Percentiles rank a stretch among this genome's conserved stretches.
Conservation (phyloP, 2,329 filamentous ascomycete species). For the Colletotrichum liriopes region DNA sequence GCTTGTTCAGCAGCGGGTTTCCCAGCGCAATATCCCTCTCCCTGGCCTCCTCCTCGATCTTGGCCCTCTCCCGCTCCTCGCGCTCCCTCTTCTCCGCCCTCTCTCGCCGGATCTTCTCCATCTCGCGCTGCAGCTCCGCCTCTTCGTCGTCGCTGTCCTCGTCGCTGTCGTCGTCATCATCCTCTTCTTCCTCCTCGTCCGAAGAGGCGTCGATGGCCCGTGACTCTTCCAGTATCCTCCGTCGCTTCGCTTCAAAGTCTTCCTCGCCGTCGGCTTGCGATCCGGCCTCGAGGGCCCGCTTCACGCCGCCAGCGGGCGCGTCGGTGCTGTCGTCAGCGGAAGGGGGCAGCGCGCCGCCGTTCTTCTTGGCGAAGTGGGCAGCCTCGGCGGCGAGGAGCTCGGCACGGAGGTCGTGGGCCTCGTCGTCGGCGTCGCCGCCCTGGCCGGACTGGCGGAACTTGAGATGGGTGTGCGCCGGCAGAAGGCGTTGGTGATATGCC, state of each 20-base stretch:
- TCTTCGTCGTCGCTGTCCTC: slow-evolving; percentile 86
- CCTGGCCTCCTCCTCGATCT: slow-evolving; percentile 84
- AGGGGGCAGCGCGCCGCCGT: slow-evolving; percentile 68
- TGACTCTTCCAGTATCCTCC: slow-evolving; percentile 89
- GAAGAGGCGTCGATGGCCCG: slow-evolving; percentile 88
- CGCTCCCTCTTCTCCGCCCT: slow-evolving; percentile 83
- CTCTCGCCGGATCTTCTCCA: slow-evolving; percentile 94
- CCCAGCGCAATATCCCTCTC: slow-evolving; percentile 92
- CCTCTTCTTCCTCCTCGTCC: slow-evolving; percentile 70
- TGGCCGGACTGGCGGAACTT: slow-evolving; percentile 92
- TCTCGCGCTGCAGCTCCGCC: slow-evolving; percentile 89
- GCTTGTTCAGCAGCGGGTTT: slow-evolving; percentile 91
- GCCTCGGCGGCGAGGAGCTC: slow-evolving; percentile 93
- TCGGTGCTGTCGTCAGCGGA: slow-evolving; percentile 63
- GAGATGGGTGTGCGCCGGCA: slow-evolving; percentile 93
- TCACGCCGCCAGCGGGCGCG: slow-evolving; percentile 61
- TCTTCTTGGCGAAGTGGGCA: slow-evolving; percentile 88
- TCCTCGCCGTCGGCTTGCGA: slow-evolving; percentile 66
- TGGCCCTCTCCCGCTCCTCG: slow-evolving; percentile 68
- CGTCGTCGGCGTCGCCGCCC: slow-evolving; percentile 83
- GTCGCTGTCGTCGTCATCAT: slow-evolving; percentile 66
- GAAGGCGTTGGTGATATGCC: slow-evolving; percentile 95
- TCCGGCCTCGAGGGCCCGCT: slow-evolving; percentile 75
- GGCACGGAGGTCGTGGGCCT: slow-evolving; percentile 83
- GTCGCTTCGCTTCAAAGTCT: slow-evolving; percentile 85